Percentiles rank a stretch among this genome's conserved stretches.
Evolutionary conservation across 352 stramenopile species (phyloP).

Genomic region (Globisporangium emineosum): DNA sequence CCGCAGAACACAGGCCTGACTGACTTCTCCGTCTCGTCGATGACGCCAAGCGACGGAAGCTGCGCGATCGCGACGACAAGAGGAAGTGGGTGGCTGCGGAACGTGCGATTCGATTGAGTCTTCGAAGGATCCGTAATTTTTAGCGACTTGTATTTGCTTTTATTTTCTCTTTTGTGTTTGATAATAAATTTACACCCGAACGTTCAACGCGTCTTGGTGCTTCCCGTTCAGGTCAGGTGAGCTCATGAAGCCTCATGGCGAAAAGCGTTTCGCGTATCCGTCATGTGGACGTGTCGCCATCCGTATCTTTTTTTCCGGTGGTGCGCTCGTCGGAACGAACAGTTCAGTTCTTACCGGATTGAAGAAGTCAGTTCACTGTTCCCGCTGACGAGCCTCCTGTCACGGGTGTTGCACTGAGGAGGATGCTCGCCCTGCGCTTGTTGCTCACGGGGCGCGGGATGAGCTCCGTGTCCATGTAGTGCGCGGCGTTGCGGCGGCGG

Average conservation of each 20-base stretch:
- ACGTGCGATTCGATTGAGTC: constrained; percentile 20
- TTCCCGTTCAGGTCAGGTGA: not conserved
- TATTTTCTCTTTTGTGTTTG: constrained; percentile 59
- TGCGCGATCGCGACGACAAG: constrained; percentile 19
- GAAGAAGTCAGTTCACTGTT: not conserved
- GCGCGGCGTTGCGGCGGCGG: constrained; percentile 42
- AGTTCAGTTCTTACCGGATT: not conserved
- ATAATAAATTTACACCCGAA: constrained; percentile 51
- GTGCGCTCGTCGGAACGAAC: not conserved
- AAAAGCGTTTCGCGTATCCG: not conserved
- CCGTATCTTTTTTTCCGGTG: not conserved
- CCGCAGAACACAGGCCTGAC: not conserved
- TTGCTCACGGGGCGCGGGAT: constrained; percentile 32
- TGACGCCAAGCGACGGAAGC: constrained; percentile 19
- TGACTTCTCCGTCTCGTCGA: not conserved
- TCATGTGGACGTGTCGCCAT: not conserved
- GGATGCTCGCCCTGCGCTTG: constrained; percentile 10
- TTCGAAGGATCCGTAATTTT: constrained; percentile 18
- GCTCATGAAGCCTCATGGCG: not conserved
- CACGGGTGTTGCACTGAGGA: not conserved
- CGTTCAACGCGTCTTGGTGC: not conserved
- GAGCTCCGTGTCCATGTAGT: constrained; percentile 61
- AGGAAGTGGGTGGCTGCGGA: constrained; percentile 4
- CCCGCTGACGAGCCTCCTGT: not conserved
- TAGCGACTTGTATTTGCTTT: constrained; percentile 39